These are phyloP conservation scores for Pseudopyrenochaeta lycopersici DNA, from an alignment of 2,329 filamentous ascomycete species.

Conservation along the genomic window DNA sequence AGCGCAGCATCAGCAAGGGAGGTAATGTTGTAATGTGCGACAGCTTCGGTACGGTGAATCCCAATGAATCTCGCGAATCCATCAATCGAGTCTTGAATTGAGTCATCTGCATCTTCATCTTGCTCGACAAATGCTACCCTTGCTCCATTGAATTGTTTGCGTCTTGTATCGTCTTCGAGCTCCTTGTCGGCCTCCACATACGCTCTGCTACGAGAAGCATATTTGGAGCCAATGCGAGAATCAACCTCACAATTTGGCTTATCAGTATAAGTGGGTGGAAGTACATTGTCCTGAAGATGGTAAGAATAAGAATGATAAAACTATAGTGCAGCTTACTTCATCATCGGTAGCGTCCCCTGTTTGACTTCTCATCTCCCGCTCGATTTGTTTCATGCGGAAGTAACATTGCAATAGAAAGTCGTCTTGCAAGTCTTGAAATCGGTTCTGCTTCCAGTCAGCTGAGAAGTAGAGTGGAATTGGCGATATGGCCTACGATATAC, in stretches of 20 bases:
- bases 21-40: conserved; percentile 48
- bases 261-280: conserved; percentile 43
- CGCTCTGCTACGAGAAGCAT: conserved; percentile 52
- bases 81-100: conserved; percentile 33
- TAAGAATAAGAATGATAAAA: conserved; percentile 5
- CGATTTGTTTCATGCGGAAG: conserved; percentile 49
- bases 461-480: not conserved
- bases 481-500: conserved; percentile 41
- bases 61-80: conserved; percentile 55
- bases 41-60: conserved; percentile 51
- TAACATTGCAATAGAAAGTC: conserved; percentile 48
- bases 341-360: conserved; percentile 53
- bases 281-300: conserved; percentile 38
- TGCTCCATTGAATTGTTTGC: conserved; percentile 32
- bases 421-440: conserved; percentile 43
- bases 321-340: conserved; percentile 38
- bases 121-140: conserved; percentile 34
- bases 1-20: conserved; percentile 45
- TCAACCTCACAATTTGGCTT: conserved; percentile 32
- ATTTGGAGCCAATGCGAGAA: conserved; percentile 44
- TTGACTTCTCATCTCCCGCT: conserved; percentile 44
- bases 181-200: conserved; percentile 51
- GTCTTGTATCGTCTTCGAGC: conserved; percentile 39
- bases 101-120: conserved; percentile 45
- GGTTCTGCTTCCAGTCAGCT: conserved; percentile 34